These are phyloP conservation scores for Colletotrichum sp. DNA, from an alignment of 2,329 filamentous ascomycete genomes.

Conservation along the genomic window DNA sequence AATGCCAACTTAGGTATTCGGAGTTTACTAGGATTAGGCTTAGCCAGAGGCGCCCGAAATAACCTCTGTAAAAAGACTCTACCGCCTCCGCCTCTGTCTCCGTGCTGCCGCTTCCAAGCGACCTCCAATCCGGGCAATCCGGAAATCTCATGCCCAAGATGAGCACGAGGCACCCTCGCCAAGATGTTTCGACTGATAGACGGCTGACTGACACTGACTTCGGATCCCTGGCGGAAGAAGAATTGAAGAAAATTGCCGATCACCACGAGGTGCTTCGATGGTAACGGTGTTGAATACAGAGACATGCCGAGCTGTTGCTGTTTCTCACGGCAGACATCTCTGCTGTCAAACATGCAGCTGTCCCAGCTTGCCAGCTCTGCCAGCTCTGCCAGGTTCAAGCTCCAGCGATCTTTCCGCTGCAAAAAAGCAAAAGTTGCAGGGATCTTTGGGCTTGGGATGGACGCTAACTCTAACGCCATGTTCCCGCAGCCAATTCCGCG, in stretches of 20 bases:
- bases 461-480: not conserved
- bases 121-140: not conserved
- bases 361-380: not conserved
- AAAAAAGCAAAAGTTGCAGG: not conserved
- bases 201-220: not conserved
- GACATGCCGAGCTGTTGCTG: not conserved
- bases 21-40: not conserved
- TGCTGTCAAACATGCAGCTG: not conserved
- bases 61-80: not conserved
- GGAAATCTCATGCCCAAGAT: not conserved
- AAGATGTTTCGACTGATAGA: not conserved
- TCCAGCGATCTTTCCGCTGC: not conserved
- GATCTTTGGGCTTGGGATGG: not conserved
- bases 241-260: not conserved
- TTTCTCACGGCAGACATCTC: not conserved
- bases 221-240: not conserved
- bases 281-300: not conserved
- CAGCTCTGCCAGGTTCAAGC: not conserved
- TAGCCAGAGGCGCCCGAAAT: not conserved
- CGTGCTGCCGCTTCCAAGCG: not conserved
- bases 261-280: not conserved
- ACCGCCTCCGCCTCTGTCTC: not conserved
- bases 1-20: not conserved
- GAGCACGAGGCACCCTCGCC: not conserved
- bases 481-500: not conserved